phyloP scores from a whole-genome alignment of 2,329 filamentous ascomycete species.

The Diplodia intermedia region DNA sequence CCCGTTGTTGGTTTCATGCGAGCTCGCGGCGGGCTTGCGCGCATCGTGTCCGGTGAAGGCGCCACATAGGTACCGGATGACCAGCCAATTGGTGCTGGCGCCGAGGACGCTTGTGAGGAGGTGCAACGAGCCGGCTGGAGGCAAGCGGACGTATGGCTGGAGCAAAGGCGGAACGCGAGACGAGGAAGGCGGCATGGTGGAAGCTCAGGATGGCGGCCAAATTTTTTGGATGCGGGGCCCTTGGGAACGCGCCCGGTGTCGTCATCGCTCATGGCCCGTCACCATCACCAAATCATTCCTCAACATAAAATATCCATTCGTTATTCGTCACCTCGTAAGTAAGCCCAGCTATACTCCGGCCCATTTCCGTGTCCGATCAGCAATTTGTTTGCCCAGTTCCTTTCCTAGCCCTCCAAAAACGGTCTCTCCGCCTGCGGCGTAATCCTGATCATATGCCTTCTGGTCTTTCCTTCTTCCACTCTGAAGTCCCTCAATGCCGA shows the following conservation, averaged over 20 bases:
- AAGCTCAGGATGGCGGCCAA: neutral
- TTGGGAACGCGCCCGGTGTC: constrained; percentile 4
- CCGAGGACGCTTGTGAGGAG: constrained; percentile 71
- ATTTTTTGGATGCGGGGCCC: constrained; percentile 25
- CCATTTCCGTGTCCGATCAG: neutral
- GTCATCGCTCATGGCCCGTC: constrained; percentile 9
- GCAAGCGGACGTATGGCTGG: constrained; percentile 63
- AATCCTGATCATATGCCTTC: constrained; percentile 25
- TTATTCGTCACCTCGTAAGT: neutral
- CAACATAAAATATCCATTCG: neutral
- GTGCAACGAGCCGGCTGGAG: constrained; percentile 65
- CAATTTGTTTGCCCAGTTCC: neutral
- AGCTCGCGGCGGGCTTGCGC: constrained; percentile 31
- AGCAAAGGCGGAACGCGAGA: constrained; percentile 68
- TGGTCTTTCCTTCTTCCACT: constrained; percentile 14
- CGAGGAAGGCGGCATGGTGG: constrained; percentile 41
- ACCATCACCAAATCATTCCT: too few relatives aligned
- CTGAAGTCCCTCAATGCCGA: constrained; percentile 22
- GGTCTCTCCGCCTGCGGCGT: constrained; percentile 22
- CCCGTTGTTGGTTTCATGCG: constrained; percentile 48
- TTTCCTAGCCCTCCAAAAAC: neutral
- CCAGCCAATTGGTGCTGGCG: constrained; percentile 62
- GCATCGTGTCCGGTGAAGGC: constrained; percentile 48
- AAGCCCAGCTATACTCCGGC: too few relatives aligned
- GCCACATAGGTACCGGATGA: constrained; percentile 59